Base-by-base conservation (phyloP, 805 yeast genomes). In the Lipomyces starkeyi region DNA sequence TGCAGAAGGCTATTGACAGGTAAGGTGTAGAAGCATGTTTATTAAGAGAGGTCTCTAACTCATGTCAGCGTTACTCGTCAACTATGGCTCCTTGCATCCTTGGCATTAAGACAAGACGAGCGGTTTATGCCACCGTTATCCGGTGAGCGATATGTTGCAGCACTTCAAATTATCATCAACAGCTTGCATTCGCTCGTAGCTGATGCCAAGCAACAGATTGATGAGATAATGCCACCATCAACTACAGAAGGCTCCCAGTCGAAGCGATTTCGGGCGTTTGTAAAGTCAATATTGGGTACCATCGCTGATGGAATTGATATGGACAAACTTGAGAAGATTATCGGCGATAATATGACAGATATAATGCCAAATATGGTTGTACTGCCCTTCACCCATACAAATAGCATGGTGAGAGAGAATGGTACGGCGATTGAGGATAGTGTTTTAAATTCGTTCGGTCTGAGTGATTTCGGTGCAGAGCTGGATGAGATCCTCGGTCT, bases 11-110 rank as follows among this genome's bases (percentile, higher is more conserved):
- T 17, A 17, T 43, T 43, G 49, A 43, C 22, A 43, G 22, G 49
- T 43, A 17, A n/a, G 49, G n/a, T 43, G 14, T 43, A 17, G 20
- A 43, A 17, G 22, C 20, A 6, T 43, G 9, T 17, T n/a, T n/a
- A 43, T n/a, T 17, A 6, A 43, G 22, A n/a, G 22, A 17, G 22
- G 22, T 17, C 14, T 43, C 49, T 43, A 43, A 43, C 49, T 17
- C 20, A 43, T 2, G 20, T 43, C 55, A 62, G 64, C 11, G 22
- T 62, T 13, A 53, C 25, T 29, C 65, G 65, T 7, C 37, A 62
- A 20, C 62, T 62, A 6, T 62, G 65, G 65, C 25, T 62, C 22
- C 32, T 62, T 8, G 52, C 65, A n/a, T 32, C 56, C 2, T 22
- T 62, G 35, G 25, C 62, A 14, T n/a, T 62, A 20, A 29, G 32